phyloP scores from a whole-genome alignment of 371 early-diverging fungal genomes.

The Mortierella sp. region DNA sequence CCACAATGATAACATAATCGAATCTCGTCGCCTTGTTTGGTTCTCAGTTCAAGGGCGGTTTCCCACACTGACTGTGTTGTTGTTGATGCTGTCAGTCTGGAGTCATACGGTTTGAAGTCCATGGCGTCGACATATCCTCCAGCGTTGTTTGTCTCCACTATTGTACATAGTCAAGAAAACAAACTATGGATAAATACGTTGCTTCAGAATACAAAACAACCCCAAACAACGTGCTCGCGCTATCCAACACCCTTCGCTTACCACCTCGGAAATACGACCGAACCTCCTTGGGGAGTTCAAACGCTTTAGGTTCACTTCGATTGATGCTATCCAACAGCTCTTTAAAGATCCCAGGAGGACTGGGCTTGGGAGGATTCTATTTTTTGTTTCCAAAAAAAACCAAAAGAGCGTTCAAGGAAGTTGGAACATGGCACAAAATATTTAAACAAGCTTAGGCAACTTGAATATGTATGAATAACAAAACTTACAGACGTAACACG shows the following conservation, averaged over 20 bases:
- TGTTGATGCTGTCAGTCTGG: slow-evolving; percentile 12
- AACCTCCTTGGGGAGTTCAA: slow-evolving; percentile 62
- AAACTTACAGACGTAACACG: slow-evolving; percentile 9
- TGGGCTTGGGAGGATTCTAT: slow-evolving; percentile 25
- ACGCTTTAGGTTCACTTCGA: slow-evolving; percentile 62
- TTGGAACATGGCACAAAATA: neutral
- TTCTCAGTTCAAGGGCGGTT: slow-evolving; percentile 47
- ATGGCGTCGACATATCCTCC: slow-evolving; percentile 69
- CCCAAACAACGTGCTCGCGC: neutral
- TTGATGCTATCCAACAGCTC: slow-evolving; percentile 56
- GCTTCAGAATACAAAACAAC: neutral
- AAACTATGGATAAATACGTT: neutral
- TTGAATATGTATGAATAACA: neutral
- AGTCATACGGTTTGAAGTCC: slow-evolving; percentile 55
- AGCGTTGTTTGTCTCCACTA: slow-evolving; percentile 69
- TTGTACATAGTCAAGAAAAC: neutral
- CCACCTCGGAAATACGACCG: slow-evolving; percentile 65
- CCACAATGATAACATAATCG: slow-evolving; percentile 75
- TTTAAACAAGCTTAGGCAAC: neutral
- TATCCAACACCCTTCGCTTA: slow-evolving; percentile 15
- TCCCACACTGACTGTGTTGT: neutral
- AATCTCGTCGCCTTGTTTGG: slow-evolving; percentile 64
- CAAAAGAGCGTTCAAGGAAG: neutral
- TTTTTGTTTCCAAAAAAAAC: neutral
- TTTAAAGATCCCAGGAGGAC: slow-evolving; percentile 51